Percentiles rank a stretch among this genome's conserved stretches.
phyloP scores from a whole-genome alignment of 108 stramenopile species.

The Skeletonema potamos region DNA sequence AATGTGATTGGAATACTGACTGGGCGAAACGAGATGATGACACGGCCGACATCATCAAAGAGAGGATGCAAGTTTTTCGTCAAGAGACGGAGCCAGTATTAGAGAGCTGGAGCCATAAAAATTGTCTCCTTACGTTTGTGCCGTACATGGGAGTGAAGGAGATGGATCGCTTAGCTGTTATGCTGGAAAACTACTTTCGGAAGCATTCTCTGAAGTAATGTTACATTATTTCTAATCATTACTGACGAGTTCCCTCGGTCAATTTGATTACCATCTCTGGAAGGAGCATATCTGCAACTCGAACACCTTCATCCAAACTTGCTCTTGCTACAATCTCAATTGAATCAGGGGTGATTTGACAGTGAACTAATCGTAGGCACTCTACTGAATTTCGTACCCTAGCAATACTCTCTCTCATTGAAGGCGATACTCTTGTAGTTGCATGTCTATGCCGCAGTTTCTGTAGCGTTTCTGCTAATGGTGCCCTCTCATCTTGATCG shows the following conservation, averaged over 20 bases:
- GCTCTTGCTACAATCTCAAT: constrained; percentile 61
- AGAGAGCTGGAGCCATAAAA: constrained; percentile 46
- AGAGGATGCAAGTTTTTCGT: constrained; percentile 60
- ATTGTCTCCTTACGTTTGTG: constrained; percentile 46
- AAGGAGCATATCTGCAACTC: constrained; percentile 63
- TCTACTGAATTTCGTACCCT: constrained; percentile 77
- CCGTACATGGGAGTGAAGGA: constrained; percentile 70
- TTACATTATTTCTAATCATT: not conserved
- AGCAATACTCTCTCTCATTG: constrained; percentile 63
- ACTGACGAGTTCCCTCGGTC: constrained; percentile 50
- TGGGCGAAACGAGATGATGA: constrained; percentile 75
- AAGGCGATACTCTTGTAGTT: constrained; percentile 40
- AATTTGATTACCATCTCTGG: constrained; percentile 64
- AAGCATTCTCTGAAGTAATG: not conserved
- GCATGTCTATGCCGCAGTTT: constrained; percentile 74
- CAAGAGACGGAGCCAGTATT: constrained; percentile 64
- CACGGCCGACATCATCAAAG: constrained; percentile 46
- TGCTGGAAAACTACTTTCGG: not conserved
- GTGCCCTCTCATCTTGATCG: constrained; percentile 51
- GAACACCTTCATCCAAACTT: constrained; percentile 42
- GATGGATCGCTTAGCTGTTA: constrained; percentile 27
- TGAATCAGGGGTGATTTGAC: constrained; percentile 63
- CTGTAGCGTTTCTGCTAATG: constrained; percentile 76
- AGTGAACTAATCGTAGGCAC: constrained; percentile 67
- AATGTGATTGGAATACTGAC: constrained; percentile 40